Base-by-base conservation (phyloP, 495 filamentous ascomycete species). In the Haplographium delicatum region DNA sequence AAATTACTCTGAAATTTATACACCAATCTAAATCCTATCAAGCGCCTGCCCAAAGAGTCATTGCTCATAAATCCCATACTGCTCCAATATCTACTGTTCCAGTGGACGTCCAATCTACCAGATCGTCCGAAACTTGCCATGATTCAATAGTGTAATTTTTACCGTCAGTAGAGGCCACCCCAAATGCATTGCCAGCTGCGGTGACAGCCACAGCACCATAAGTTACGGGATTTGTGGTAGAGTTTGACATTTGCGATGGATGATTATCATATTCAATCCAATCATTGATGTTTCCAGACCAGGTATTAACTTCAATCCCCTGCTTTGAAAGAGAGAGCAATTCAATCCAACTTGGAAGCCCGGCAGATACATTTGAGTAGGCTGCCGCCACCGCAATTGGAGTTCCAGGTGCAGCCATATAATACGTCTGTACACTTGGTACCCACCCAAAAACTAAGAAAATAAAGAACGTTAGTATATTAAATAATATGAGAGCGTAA, bases 241-340 rank as follows among this genome's bases (percentile, higher is more conserved):
- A 50, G 44, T 62, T 62, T 15, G 44, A 40, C 56, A 62, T 59
- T 7, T 30, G 51, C 26, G 47, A 50, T 28, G 56, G 59, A 18
- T 53, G 35, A 23, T 24, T 43, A 15, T 56, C 42, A 31, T 44
- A 41, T 44, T 44, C 16, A 24, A 56, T 15, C 59, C 56, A 62
- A 46, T 50, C 23, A 15, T 46, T 42, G 6, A 46, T 37, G 4
- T 31, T 43, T 26, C 59, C 59, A 1, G 44, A 56, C 56, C 56
- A 62, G 33, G 56, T 59, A 47, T 53, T 26, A 9, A 62, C 56
- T 56, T 53, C 30, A 5, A 62, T 19, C 24, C 59, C 59, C 28
- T 26, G 39, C 26, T 40, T 25, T 10, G 47, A 53, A 22, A 56
- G 16, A 13, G 56, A 53, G 6, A 59, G 31, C 42, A 59, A 26